Evolutionary conservation across 495 filamentous ascomycete genomes (phyloP).

Genomic region (Neurospora sp.): DNA sequence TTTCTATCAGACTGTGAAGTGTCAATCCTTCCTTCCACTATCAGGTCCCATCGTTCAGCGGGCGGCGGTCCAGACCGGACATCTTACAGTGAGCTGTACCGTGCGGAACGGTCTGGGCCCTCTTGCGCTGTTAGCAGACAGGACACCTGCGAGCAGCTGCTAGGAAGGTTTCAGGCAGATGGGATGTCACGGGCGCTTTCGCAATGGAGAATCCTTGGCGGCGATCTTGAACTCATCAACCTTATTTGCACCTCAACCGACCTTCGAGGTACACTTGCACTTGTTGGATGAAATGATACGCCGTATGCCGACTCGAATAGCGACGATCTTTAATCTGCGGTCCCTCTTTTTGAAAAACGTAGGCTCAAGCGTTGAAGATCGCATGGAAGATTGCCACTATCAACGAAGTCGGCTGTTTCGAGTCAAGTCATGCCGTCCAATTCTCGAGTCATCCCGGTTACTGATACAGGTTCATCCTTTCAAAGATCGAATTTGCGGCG

Average conservation of each 20-base stretch:
- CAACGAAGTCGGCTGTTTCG: neutral
- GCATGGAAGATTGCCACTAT: neutral
- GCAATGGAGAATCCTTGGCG: neutral
- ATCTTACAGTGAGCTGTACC: neutral
- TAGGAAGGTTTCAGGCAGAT: neutral
- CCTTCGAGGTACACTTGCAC: neutral
- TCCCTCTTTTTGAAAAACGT: neutral
- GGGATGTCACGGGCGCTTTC: neutral
- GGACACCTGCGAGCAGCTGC: neutral
- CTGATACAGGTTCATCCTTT: neutral
- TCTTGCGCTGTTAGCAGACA: neutral
- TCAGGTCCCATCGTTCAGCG: neutral
- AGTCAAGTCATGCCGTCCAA: neutral
- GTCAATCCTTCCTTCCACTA: neutral
- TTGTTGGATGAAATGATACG: neutral
- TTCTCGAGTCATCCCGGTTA: constrained; percentile 1
- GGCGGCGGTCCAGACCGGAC: neutral
- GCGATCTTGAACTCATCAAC: neutral
- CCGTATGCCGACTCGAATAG: neutral
- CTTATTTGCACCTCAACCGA: neutral
- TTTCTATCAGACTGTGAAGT: neutral
- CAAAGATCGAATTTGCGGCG: neutral
- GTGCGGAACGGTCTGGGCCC: neutral
- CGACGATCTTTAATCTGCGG: neutral
- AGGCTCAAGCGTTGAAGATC: neutral